Evolutionary conservation across 2,329 filamentous ascomycete species (phyloP).

Genomic region (Aspergillus sp.): DNA sequence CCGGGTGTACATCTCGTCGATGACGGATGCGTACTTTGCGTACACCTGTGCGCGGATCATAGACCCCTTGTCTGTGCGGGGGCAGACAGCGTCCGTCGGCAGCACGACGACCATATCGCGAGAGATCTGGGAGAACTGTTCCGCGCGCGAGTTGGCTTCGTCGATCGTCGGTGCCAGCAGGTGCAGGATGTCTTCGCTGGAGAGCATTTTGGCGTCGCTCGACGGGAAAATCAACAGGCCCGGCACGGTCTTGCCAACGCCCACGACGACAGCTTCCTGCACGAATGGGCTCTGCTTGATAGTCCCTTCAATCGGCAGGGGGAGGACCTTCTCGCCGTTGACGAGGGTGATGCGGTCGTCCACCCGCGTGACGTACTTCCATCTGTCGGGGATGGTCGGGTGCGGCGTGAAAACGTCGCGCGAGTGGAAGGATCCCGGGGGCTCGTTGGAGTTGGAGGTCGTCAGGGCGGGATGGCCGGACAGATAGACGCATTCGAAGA

Average conservation of each 20-base stretch:
- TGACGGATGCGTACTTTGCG: constrained; percentile 41
- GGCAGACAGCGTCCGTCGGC: constrained; percentile 37
- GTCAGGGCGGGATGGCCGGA: constrained; percentile 30
- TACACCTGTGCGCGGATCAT: constrained; percentile 53
- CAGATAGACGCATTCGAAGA: constrained; percentile 33
- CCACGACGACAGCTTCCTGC: constrained; percentile 32
- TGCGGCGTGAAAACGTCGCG: constrained; percentile 32
- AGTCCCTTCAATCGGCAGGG: constrained; percentile 30
- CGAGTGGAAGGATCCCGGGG: constrained; percentile 32
- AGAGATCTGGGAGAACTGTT: constrained; percentile 45
- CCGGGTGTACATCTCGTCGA: constrained; percentile 33
- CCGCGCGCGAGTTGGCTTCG: constrained; percentile 39
- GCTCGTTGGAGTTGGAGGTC: constrained; percentile 30
- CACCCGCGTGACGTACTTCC: constrained; percentile 32
- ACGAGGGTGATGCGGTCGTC: constrained; percentile 32
- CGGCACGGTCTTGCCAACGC: constrained; percentile 23
- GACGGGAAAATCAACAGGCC: constrained; percentile 29
- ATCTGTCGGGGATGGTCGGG: constrained; percentile 26
- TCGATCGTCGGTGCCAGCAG: constrained; percentile 38
- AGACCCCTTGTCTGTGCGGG: constrained; percentile 54
- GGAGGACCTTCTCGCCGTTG: constrained; percentile 35
- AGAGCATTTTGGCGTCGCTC: constrained; percentile 19
- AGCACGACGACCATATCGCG: constrained; percentile 41
- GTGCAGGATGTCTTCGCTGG: constrained; percentile 33
- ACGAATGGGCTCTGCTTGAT: constrained; percentile 31